Evolutionary conservation across 179 eudicot genomes (phyloP).

Genomic region (Beta corolliflora): DNA sequence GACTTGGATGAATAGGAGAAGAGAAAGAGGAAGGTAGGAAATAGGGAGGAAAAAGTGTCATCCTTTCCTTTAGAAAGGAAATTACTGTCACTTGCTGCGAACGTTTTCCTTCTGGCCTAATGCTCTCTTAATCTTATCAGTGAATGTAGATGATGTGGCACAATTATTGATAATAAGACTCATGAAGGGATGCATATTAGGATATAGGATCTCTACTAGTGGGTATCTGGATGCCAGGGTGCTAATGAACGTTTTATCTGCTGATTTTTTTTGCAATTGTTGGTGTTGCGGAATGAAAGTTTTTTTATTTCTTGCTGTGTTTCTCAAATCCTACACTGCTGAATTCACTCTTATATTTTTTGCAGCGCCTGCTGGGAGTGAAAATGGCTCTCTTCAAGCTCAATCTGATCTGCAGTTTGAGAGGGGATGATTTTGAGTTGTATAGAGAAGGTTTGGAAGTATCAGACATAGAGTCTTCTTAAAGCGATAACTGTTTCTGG

Average conservation of each 20-base stretch:
- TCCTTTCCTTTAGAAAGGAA: no score
- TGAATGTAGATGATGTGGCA: background rate
- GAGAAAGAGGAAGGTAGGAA: no score
- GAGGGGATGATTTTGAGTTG: constrained; percentile 67
- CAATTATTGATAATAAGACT: background rate
- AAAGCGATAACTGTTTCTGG: constrained; percentile 3
- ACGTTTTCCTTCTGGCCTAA: no score
- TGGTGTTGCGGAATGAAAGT: background rate
- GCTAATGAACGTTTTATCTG: background rate
- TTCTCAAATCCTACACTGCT: background rate
- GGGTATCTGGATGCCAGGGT: background rate
- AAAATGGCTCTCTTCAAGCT: constrained; percentile 81
- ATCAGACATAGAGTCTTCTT: constrained; percentile 73
- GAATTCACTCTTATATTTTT: background rate
- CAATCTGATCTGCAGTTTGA: constrained; percentile 67
- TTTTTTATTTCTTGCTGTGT: background rate
- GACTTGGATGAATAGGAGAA: no score
- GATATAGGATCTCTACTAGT: background rate
- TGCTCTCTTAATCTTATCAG: background rate
- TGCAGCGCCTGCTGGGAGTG: constrained; percentile 72
- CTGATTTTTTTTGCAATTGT: constrained; percentile 1
- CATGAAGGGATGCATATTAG: background rate
- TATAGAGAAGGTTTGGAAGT: constrained; percentile 63
- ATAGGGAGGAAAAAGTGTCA: no score
- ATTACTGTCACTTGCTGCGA: no score